A percentile compares a stretch with the other conserved stretches of the same genome.
Evolutionary conservation across 2,329 filamentous ascomycete species (phyloP).

Genomic region (Pseudogymnoascus sp.): DNA sequence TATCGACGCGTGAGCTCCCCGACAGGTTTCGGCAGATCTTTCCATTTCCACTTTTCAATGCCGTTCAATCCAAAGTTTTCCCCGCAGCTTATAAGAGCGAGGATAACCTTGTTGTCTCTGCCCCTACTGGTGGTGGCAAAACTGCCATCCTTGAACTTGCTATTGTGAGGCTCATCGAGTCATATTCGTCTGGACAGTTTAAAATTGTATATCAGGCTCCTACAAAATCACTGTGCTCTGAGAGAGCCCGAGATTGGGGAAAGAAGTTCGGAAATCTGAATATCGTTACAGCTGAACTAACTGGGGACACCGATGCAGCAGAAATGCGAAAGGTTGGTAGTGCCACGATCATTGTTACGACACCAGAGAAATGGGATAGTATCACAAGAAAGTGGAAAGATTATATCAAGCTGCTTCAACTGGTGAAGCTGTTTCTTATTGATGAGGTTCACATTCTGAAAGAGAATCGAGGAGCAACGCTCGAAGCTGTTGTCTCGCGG

Average conservation of each 20-base stretch:
- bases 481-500: conserved; percentile 76
- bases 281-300: conserved; percentile 66
- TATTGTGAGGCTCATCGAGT: conserved; percentile 61
- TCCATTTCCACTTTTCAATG: conserved; percentile 68
- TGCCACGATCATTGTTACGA: conserved; percentile 77
- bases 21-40: conserved; percentile 64
- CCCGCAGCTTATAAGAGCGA: conserved; percentile 53
- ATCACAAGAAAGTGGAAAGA: conserved; percentile 83
- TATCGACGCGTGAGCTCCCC: conserved; percentile 52
- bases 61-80: conserved; percentile 75
- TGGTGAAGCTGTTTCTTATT: conserved; percentile 73
- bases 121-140: conserved; percentile 80
- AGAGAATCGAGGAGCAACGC: conserved; percentile 65
- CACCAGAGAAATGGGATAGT: conserved; percentile 87
- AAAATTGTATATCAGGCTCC: conserved; percentile 82
- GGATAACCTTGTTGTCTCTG: conserved; percentile 70
- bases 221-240: conserved; percentile 72
- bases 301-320: conserved; percentile 64
- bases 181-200: conserved; percentile 49
- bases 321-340: conserved; percentile 61
- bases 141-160: conserved; percentile 74
- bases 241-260: conserved; percentile 69
- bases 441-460: conserved; percentile 85
- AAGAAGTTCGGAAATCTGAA: conserved; percentile 61
- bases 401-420: conserved; percentile 61